Percentiles rank a stretch among this genome's conserved stretches.
Conservation (phyloP, 2,329 filamentous ascomycete species). For the Cryphonectria nitschkei region DNA sequence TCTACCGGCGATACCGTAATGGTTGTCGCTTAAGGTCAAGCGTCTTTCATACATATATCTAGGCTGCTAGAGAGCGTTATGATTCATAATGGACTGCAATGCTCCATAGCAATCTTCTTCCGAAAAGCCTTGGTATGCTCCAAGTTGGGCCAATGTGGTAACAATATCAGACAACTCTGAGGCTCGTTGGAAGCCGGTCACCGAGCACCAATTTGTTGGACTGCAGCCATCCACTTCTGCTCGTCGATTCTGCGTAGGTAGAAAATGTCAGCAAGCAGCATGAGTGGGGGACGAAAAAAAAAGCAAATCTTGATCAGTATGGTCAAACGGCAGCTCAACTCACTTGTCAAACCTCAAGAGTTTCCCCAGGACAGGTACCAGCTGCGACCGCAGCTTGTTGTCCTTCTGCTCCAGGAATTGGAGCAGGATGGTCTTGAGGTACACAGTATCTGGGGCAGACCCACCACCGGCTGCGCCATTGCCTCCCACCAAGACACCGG, state of each 20-base stretch:
- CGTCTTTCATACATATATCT: not conserved
- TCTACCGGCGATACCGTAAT: not conserved
- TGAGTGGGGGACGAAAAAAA: not conserved
- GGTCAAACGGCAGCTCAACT: conserved; percentile 42
- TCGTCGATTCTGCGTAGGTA: conserved; percentile 62
- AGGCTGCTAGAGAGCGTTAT: not conserved
- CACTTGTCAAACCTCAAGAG: conserved; percentile 77
- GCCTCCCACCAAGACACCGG: conserved; percentile 38
- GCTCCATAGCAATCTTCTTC: not conserved
- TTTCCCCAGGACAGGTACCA: conserved; percentile 78
- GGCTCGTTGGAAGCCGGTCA: not conserved
- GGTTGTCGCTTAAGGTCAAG: not conserved
- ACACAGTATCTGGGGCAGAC: conserved; percentile 56
- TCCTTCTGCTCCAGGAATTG: conserved; percentile 84
- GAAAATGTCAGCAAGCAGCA: conserved; percentile 30
- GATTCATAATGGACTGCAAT: not conserved
- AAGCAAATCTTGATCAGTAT: not conserved
- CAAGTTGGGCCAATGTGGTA: not conserved
- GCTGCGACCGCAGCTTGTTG: conserved; percentile 72
- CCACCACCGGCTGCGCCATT: conserved; percentile 31
- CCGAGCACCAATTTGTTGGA: conserved; percentile 54
- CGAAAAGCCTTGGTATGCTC: not conserved
- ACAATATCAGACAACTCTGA: not conserved
- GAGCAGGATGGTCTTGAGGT: conserved; percentile 79
- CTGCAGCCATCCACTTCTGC: conserved; percentile 82